Conservation (phyloP, 352 stramenopile genomes). For the Globisporangium nagaii region DNA sequence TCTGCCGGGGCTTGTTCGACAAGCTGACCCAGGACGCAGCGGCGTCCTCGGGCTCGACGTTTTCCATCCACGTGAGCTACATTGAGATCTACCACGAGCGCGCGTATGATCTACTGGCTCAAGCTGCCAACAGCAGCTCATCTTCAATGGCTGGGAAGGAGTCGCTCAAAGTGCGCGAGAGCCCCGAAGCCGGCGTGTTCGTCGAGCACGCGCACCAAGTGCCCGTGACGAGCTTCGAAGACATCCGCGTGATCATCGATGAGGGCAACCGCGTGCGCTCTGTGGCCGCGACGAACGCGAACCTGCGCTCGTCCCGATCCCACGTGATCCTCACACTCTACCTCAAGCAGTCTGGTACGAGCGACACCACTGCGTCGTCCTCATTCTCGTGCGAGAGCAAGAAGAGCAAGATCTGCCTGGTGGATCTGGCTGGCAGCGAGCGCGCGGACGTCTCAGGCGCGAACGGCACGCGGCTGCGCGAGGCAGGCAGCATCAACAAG, state of each 20-base stretch:
- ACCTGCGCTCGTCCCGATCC: conserved; percentile 44
- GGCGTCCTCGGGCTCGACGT: conserved; percentile 2
- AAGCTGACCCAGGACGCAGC: conserved; percentile 24
- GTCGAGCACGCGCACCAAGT: conserved; percentile 53
- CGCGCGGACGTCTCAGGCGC: conserved; percentile 43
- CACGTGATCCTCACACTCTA: conserved; percentile 65
- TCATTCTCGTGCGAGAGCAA: conserved; percentile 5
- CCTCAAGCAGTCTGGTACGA: conserved; percentile 27
- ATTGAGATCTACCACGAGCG: conserved; percentile 80
- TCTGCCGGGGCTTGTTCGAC: conserved; percentile 60
- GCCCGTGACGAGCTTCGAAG: conserved; percentile 38
- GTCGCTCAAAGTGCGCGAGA: conserved; percentile 67
- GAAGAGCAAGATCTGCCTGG: conserved; percentile 68
- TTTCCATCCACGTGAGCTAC: conserved; percentile 60
- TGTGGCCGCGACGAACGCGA: conserved; percentile 40
- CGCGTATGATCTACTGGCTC: conserved; percentile 61
- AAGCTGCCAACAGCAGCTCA: background rate
- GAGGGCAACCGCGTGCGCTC: conserved; percentile 57
- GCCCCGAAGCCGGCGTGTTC: conserved; percentile 59
- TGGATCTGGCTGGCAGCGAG: conserved; percentile 71
- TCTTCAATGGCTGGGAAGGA: conserved; percentile 21
- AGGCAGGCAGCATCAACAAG: conserved; percentile 78
- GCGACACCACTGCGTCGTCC: background rate
- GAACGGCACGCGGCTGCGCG: conserved; percentile 46
- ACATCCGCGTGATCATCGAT: conserved; percentile 51